Evolutionary conservation across 805 yeast species (phyloP).

Genomic region (Saturnispora bothae): DNA sequence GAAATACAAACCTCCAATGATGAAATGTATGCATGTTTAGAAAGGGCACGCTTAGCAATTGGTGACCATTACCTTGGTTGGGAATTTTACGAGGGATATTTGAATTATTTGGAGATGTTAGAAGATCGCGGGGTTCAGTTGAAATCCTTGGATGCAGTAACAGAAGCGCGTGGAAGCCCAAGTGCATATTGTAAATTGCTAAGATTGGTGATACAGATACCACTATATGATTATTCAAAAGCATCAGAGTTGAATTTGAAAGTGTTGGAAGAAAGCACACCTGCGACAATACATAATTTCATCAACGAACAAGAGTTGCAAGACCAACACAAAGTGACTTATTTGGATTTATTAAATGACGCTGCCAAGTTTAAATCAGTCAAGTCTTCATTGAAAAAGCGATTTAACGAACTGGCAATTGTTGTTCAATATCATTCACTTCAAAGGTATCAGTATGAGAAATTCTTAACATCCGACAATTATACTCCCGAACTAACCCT

Average conservation of each 20-base stretch:
- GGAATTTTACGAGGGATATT: slow-evolving; percentile 41
- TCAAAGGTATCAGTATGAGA: slow-evolving; percentile 42
- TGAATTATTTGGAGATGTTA: slow-evolving; percentile 30
- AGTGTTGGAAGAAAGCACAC: slow-evolving; percentile 27
- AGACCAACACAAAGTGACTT: slow-evolving; percentile 12
- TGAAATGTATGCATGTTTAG: slow-evolving; percentile 30
- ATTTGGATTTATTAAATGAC: slow-evolving; percentile 18
- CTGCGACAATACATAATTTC: slow-evolving; percentile 18
- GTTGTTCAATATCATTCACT: slow-evolving; percentile 44
- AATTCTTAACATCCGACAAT: slow-evolving; percentile 29
- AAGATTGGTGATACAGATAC: slow-evolving; percentile 43
- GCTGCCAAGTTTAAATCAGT: slow-evolving; percentile 20
- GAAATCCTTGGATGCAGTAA: not conserved
- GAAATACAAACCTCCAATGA: slow-evolving; percentile 23
- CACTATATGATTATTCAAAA: slow-evolving; percentile 41
- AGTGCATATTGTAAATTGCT: slow-evolving; percentile 33
- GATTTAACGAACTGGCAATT: slow-evolving; percentile 42
- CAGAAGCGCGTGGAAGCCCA: not conserved
- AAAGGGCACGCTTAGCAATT: slow-evolving; percentile 35
- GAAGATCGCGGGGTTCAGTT: slow-evolving; percentile 1
- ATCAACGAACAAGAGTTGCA: slow-evolving; percentile 16
- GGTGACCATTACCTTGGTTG: slow-evolving; percentile 44
- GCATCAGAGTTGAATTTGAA: slow-evolving; percentile 33
- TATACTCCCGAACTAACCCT: slow-evolving; percentile 27
- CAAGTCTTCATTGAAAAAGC: slow-evolving; percentile 33